Evolutionary conservation across 164 flowering plant genomes (phyloP), one percentile per base, ranked within the genome.

Genomic region (Vitis riparia): DNA sequence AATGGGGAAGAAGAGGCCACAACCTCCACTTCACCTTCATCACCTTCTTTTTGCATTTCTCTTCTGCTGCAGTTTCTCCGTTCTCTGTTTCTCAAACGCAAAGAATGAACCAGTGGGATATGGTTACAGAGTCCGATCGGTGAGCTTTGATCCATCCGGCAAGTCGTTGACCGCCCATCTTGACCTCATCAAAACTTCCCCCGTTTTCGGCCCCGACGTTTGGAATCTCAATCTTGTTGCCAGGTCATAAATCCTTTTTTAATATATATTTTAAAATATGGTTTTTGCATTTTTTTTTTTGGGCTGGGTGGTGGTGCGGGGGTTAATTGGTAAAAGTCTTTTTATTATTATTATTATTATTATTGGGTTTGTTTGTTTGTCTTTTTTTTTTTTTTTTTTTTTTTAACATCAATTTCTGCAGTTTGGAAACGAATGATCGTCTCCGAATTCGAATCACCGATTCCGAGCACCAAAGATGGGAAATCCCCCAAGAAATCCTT

Each of bases 361-460:
- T 56, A 15, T 15, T 56, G 16, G 23, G 10, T 61, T 53, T 53
- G 16, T 62, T 51, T 64, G 44, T 66, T 66, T 23, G 5, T 6
- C 23, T 19, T 19, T 19, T 19, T 19, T 19, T 19, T 19, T 19
- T 19, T 19, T 19, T 19, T 19, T 19, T 19, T 19, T 19, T 16
- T 64, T 64, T 49, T 11, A n/a, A 44, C 23, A 48, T 15, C 55
- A 11, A 15, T 50, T 14, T 58, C 11, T 57, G 44, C 89, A 89
- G 97, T 58, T 84, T 80, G 55, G 93, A 91, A 63, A 80, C 87
- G 12, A 73, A 76, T 5, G 85, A 84, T 4, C 80, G 86, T 32
- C 62, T 89, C 65, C 69, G 94, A 79, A 68, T 91, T n/a, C 68
- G 60, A 17, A 81, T 91, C 61, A 87, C 90, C 14, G 94, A 91